Evolutionary conservation across 2,329 filamentous ascomycete genomes (phyloP).

Genomic region (Nothophoma quercina): DNA sequence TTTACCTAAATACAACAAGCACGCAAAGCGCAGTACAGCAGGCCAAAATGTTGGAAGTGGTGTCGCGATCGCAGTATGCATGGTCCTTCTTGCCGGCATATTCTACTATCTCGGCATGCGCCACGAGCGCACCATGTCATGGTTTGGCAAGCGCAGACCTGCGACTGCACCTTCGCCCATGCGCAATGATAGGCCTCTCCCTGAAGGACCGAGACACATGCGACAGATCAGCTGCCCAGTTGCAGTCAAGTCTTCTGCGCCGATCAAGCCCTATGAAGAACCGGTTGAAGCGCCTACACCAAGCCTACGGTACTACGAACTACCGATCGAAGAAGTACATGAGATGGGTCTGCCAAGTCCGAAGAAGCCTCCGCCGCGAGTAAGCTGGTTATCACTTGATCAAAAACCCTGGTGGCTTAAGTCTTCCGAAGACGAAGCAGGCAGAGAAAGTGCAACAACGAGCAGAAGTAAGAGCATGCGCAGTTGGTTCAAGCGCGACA

Average conservation of each 20-base stretch:
- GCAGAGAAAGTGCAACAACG: not conserved
- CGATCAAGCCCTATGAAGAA: constrained; percentile 7
- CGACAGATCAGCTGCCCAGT: constrained; percentile 11
- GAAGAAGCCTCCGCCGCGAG: not conserved
- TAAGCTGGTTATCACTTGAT: constrained; percentile 11
- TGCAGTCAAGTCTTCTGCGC: constrained; percentile 10
- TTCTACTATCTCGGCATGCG: constrained; percentile 23
- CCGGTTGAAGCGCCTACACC: constrained; percentile 9
- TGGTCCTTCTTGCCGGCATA: constrained; percentile 15
- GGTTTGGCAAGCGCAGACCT: constrained; percentile 11
- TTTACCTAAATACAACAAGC: not conserved
- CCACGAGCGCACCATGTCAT: constrained; percentile 14
- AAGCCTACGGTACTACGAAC: constrained; percentile 9
- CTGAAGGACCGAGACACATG: not conserved
- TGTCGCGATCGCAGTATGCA: constrained; percentile 19
- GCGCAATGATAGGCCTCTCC: not conserved
- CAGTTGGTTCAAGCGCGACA: constrained; percentile 12
- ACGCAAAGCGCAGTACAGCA: constrained; percentile 3
- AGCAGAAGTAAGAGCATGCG: constrained; percentile 6
- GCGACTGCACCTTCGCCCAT: not conserved
- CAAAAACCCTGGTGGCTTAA: constrained; percentile 11
- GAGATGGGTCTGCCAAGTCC: constrained; percentile 17
- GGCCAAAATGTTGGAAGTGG: constrained; percentile 14
- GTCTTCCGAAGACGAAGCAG: not conserved
- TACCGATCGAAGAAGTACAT: constrained; percentile 9